Percentiles rank a stretch among this genome's conserved stretches.
Conservation (phyloP, 2,329 filamentous ascomycete genomes). For the Fusarium coicis region DNA sequence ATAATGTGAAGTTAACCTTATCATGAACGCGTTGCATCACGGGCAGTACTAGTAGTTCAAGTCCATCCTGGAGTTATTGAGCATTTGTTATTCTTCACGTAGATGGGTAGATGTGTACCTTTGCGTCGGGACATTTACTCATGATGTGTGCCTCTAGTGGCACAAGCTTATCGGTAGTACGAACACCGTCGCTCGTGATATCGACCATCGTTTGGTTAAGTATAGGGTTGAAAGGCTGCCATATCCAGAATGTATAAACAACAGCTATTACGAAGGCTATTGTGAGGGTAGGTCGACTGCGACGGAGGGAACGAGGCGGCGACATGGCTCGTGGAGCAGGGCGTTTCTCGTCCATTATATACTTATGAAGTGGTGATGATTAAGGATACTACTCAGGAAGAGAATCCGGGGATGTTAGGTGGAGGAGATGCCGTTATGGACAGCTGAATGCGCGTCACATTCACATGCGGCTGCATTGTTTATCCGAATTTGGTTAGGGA, state of each 20-base stretch:
- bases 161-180: constrained; percentile 58
- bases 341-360: constrained; percentile 49
- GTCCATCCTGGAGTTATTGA: constrained; percentile 69
- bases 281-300: constrained; percentile 38
- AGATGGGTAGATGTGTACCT: constrained; percentile 52
- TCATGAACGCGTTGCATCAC: constrained; percentile 83
- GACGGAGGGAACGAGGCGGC: constrained; percentile 38
- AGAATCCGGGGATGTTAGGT: constrained; percentile 13
- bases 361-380: background rate
- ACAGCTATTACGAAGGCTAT: constrained; percentile 41
- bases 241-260: constrained; percentile 43
- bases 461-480: constrained; percentile 34
- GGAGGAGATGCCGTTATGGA: constrained; percentile 29
- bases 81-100: background rate
- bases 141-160: constrained; percentile 96
- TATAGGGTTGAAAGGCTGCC: constrained; percentile 37
- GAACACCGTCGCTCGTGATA: background rate
- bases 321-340: constrained; percentile 34
- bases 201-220: constrained; percentile 11
- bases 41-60: constrained; percentile 83
- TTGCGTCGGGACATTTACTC: constrained; percentile 94
- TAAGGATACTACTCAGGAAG: background rate
- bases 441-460: constrained; percentile 21
- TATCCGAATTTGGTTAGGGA: constrained; percentile 21
- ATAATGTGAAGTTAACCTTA: constrained; percentile 91